Evolutionary conservation across 306 rosid genomes (phyloP), one percentile per base, ranked within the genome.

Genomic region (Spatholobus suberectus): DNA sequence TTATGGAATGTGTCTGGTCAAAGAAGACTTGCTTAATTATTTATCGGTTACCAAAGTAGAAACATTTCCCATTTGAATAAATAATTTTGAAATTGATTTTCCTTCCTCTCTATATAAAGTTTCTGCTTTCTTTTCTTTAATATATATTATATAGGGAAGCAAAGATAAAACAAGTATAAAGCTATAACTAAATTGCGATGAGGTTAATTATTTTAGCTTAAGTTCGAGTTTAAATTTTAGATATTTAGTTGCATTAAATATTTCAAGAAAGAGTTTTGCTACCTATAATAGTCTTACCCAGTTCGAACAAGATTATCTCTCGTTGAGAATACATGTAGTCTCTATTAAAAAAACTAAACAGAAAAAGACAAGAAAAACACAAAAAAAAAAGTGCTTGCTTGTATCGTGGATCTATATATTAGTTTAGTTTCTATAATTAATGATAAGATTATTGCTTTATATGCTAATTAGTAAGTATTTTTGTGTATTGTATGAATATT

Each of bases 1-100:
- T 55, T 69, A 23, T 70, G 43, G 59, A 69, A 38, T 68, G 11
- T 18, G 77, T 54, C 40, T 54, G 55, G 59, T 68, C 77, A 62
- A 77, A 46, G 8, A 26, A 27, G 37, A 77, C 46, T n/a, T 63
- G 17, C 52, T 65, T 58, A 40, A 59, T 62, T 61, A 5, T 17
- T 61, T 62, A 62, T 23, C 40, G 27, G 23, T 8, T n/a, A 10
- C 32, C 26, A 77, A 46, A 27, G 24, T 63, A 29, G 63, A 77
- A 77, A 63, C 23, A 27, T 46, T 77, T 61, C 62, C 61, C 44
- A 23, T 40, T 11, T 26, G 4, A 41, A 15, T 52, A n/a, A 52
- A 32, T 10, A 40, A 37, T 11, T 61, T 43, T n/a, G 13, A 4
- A 26, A 24, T 11, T 52, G 66, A n/a, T n/a, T 59, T 27, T 18